Evolutionary conservation across 805 yeast species (phyloP).

Genomic region (Candida mattraensis): DNA sequence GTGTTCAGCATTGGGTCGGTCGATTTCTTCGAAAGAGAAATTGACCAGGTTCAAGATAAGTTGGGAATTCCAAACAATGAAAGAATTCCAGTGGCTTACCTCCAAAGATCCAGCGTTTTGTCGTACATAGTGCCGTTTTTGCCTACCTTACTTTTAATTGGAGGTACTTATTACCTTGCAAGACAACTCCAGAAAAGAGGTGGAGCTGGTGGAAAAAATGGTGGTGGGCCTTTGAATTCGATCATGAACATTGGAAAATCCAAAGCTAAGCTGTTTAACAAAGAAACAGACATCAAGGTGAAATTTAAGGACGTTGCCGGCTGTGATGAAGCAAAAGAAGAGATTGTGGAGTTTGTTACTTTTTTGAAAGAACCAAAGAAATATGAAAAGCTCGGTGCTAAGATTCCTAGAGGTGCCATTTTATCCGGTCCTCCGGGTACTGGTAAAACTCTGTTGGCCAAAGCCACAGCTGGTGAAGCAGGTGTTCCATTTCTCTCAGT

Average conservation of each 20-base stretch:
- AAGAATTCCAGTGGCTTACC: slow-evolving; percentile 79
- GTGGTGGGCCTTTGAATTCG: slow-evolving; percentile 77
- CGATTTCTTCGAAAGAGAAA: slow-evolving; percentile 79
- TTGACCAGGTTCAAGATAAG: slow-evolving; percentile 74
- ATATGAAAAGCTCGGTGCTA: slow-evolving; percentile 92
- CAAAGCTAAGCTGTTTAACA: slow-evolving; percentile 87
- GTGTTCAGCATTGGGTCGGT: slow-evolving; percentile 84
- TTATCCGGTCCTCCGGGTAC: slow-evolving; percentile 99
- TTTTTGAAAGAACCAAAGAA: slow-evolving; percentile 88
- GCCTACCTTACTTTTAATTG: slow-evolving; percentile 88
- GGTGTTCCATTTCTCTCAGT: slow-evolving; percentile 96
- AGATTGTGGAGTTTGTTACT: slow-evolving; percentile 95
- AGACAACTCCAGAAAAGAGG: slow-evolving; percentile 29
- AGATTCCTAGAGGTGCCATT: slow-evolving; percentile 97
- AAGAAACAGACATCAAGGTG: slow-evolving; percentile 85
- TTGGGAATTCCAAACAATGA: slow-evolving; percentile 58
- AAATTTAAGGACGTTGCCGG: slow-evolving; percentile 97
- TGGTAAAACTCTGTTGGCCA: slow-evolving; percentile 95
- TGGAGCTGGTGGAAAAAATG: slow-evolving; percentile 51
- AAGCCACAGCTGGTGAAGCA: slow-evolving; percentile 99
- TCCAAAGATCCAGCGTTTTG: slow-evolving; percentile 65
- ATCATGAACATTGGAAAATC: slow-evolving; percentile 84
- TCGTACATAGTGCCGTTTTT: slow-evolving; percentile 69
- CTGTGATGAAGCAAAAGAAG: slow-evolving; percentile 94
- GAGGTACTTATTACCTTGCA: slow-evolving; percentile 76